Conservation (phyloP, 768 basidiomycete genomes). For the Mycena filopes region DNA sequence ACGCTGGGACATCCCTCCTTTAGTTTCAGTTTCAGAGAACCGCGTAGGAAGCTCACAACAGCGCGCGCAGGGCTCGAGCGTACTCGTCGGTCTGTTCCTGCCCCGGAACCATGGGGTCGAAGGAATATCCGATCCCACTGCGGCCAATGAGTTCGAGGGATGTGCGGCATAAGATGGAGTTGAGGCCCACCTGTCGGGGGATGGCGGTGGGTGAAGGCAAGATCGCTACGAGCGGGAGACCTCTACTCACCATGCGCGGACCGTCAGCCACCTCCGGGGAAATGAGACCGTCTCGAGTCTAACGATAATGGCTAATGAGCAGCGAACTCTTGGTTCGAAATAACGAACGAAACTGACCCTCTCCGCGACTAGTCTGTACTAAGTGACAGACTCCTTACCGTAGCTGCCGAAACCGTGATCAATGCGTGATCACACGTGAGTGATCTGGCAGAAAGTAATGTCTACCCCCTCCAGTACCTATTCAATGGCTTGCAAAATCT, state of each 20-base stretch:
- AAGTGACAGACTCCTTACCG: no score
- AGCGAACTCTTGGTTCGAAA: no score
- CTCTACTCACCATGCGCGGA: neutral
- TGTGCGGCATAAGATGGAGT: neutral
- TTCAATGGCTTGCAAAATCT: no score
- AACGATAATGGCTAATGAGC: neutral
- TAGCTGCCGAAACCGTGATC: no score
- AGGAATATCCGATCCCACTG: neutral
- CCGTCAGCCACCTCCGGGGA: neutral
- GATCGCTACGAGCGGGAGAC: neutral
- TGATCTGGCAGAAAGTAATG: no score
- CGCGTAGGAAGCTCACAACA: conserved; percentile 3
- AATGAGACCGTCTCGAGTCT: neutral
- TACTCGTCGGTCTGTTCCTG: neutral
- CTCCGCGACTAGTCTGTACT: neutral
- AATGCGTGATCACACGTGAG: no score
- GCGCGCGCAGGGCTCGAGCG: neutral
- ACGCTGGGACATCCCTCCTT: neutral
- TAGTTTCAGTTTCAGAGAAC: no score
- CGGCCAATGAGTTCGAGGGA: neutral
- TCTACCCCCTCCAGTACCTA: no score
- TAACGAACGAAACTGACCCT: no score
- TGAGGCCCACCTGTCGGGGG: neutral
- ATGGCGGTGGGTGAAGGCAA: neutral
- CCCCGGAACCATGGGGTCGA: neutral